Conservation (phyloP, 176 grass and related monocot species). For the Miscanthus lutarioriparius region DNA sequence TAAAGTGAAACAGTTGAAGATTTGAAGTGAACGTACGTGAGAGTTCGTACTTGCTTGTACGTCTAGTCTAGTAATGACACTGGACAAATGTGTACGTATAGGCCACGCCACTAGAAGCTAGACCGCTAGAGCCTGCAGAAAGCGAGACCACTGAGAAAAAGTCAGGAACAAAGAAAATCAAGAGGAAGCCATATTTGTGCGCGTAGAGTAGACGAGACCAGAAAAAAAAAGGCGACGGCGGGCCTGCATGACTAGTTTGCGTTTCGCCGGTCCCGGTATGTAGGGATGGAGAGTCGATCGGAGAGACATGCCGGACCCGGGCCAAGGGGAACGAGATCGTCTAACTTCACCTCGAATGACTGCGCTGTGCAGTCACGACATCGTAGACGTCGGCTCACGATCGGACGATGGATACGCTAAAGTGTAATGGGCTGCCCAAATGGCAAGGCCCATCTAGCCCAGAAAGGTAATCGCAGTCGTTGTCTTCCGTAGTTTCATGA, state of each 20-base stretch:
- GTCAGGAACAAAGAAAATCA: background rate
- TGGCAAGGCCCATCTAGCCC: too few species aligned
- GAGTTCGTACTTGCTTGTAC: background rate
- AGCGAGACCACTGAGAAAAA: background rate
- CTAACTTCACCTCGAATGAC: too few species aligned
- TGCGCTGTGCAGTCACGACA: too few species aligned
- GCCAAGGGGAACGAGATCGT: too few species aligned
- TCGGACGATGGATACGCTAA: too few species aligned
- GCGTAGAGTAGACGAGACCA: background rate
- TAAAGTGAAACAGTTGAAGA: background rate
- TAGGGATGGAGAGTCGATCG: background rate
- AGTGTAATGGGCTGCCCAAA: too few species aligned
- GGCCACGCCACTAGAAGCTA: background rate
- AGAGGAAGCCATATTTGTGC: background rate
- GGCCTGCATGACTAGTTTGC: background rate
- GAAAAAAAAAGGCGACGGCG: background rate
- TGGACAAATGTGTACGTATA: background rate
- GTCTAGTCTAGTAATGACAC: background rate
- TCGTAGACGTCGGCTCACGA: too few species aligned
- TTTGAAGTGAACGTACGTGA: background rate
- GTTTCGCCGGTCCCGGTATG: background rate
- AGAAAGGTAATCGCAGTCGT: too few species aligned
- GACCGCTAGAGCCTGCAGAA: background rate
- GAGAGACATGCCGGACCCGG: background rate
- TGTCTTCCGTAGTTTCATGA: too few species aligned